Base-by-base conservation (phyloP, 2,329 filamentous ascomycete species). In the Nigrospora oryzae region DNA sequence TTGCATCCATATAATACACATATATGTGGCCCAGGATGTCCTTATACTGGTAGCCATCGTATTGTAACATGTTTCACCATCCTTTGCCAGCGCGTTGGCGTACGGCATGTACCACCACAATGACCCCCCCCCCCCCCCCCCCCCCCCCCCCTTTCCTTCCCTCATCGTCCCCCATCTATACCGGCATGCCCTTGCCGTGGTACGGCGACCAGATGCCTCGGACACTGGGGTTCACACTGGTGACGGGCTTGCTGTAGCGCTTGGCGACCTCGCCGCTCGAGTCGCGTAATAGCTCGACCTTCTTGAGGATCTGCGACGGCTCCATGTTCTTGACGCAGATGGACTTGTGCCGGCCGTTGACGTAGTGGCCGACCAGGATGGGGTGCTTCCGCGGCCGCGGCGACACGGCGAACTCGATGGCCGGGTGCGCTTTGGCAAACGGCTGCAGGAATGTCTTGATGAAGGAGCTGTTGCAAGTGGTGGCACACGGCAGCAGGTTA, bases 331-430 rank as follows among this genome's bases (percentile, higher is more conserved):
- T 79, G 46, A 97, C 89, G 64, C 90, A 96, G 43, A 97, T 80
- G 11, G 88, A 77, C 65, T 93, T 93, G 50, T 85, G 76, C 28
- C 81, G 77, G 50, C 91, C 90, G 64, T 96, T 97, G 73, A 97
- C 87, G 69, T 95, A 98, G 66, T 88, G 79, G 46, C 89, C 93
- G 56, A 84, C 81, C 57, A 98, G 81, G 50, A 95, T 80, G 34
- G 93, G 93, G 67, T 97, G 91, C 61, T 86, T 86, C 56, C 82
- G 74, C n/a, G 90, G 91, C 54, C 90, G 84, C 15, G 91, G 93
- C 35, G 90, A 94, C 48, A 98, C 81, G 58, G 81, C 81, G 68
- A 98, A 88, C 70, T 97, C 90, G 73, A 97, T 83, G 64, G 88
- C 79, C 30, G 91, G 89, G 68, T 96, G 87, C 56, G 76, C 70